Evolutionary conservation across 306 rosid species (phyloP), one percentile per base, ranked within the genome.

Genomic region (Lathyrus oleraceus): DNA sequence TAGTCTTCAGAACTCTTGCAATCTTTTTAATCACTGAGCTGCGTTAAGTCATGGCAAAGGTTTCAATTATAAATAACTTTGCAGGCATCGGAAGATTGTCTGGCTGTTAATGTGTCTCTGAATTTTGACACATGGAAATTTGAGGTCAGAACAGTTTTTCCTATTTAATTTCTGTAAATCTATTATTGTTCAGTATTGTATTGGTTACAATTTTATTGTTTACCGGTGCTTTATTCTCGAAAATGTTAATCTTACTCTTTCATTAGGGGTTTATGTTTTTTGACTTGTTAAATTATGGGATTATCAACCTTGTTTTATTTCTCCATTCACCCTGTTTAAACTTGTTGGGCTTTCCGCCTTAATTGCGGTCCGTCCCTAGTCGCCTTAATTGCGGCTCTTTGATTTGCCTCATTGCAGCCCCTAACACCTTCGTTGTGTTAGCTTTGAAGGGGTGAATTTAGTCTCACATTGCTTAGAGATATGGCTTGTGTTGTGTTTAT

Each of bases 1-100:
- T 86, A 69, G 69, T 82, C 65, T 65, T 67, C 62, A 32, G 47
- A 36, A 76, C 70, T 60, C 68, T 74, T 74, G 49, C 65, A 42
- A 47, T 15, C 32, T 47, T 74, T 75, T 15, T 21, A 23, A 56
- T 76, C 5, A 67, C 39, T 69, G 71, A 58, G 76, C 58, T 63
- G n/a, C 42, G 60, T 66, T 32, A 52, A 77, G 68, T 12, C 21
- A 32, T 49, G 64, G 17, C 51, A 57, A 57, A 27, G 78, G 53
- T 66, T 62, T 68, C 45, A 84, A 61, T 42, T 47, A 70, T 80
- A 39, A 66, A 65, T 67, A 45, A 58, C 76, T 75, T 80, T 85
- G 82, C 81, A 95, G 99, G 88, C 74, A 69, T 79, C 85, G 5
- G 88, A 85, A 51, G 92, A 86, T 78, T 82, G 66, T 76, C 97